phyloP scores from a whole-genome alignment of 805 yeast species.

The Saccharomyces kudriavzevii region DNA sequence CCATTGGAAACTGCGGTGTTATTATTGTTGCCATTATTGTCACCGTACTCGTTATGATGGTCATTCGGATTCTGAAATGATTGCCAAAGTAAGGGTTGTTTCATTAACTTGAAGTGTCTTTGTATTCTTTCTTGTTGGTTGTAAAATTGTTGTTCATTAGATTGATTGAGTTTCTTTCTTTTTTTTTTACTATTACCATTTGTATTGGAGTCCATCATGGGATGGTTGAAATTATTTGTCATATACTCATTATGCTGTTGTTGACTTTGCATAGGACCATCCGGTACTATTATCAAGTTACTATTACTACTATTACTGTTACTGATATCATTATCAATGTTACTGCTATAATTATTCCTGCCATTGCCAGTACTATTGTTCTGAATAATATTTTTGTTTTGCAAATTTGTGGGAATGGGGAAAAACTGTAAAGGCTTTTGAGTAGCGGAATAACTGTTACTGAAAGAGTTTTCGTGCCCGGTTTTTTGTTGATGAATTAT shows the following conservation, averaged over 20 bases:
- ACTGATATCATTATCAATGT: conserved; percentile 29
- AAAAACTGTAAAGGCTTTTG: conserved; percentile 30
- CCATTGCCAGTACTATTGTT: conserved; percentile 6
- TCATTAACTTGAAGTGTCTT: conserved; percentile 15
- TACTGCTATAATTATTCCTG: conserved; percentile 6
- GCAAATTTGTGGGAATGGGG: conserved; percentile 22
- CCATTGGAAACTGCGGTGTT: conserved; percentile 13
- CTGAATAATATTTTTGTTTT: conserved; percentile 5
- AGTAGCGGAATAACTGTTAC: conserved; percentile 20
- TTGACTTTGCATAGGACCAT: background rate
- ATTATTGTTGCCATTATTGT: conserved; percentile 20
- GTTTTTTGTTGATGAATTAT: background rate
- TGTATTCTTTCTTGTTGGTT: conserved; percentile 27
- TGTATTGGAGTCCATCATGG: background rate
- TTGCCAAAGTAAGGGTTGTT: conserved; percentile 6
- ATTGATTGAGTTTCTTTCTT: background rate
- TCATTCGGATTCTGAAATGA: background rate
- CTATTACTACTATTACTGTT: background rate
- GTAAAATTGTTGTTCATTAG: background rate
- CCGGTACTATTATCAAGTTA: background rate
- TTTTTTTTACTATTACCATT: background rate
- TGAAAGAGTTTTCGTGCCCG: background rate
- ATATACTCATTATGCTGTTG: background rate
- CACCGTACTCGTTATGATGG: conserved; percentile 22
- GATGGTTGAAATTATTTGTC: background rate